Base-by-base conservation (phyloP, 352 stramenopile genomes). In the Hyphochytrium catenoides region DNA sequence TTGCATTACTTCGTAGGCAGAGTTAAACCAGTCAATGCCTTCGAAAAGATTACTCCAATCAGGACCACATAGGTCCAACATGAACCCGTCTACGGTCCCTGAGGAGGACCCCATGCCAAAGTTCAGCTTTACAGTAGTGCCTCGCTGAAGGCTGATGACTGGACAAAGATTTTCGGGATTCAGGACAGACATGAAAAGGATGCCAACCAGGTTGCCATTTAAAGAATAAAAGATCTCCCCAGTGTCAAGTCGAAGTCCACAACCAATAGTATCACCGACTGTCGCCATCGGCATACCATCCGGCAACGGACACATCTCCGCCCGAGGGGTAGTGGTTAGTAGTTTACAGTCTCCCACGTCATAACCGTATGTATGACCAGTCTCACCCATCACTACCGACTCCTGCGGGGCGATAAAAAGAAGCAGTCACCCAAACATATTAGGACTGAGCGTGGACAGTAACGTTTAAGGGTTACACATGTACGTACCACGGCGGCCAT, bases 1-100 rank as follows among this genome's bases (percentile, higher is more conserved):
- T 3, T 66, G 60, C 31, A 79, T 81, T 27, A 81, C 70, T 40
- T 85, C 65, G 31, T 59, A 75, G 8, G 82, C 47, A 33, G 70
- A 64, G 21, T 85, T 68, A 37, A 74, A 85, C 68, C 68, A 82
- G 47, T 85, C 66, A 27, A 82, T 81, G 0, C 57, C 55, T n/a
- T 54, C 58, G 68, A 85, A 81, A 12, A 78, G 36, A 25, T 75
- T 76, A 34, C 82, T 66, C 34, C 62, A 82, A 32, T 82, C 68
- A 35, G 78, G 59, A 5, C 65, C 74, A 40, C 72, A 61, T 43
- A 85, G 76, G 0, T 62, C 50, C 48, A 76, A 85, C 27, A 48
- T 59, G 36, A 83, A 83, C 26, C 66, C 74, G 12, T 54, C 51
- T 5, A 32, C 28, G 20, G 28, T 3, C 5, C 16, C 5, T 32